Base-by-base conservation (phyloP, 2,329 filamentous ascomycete species). In the Colletotrichum abscissum region DNA sequence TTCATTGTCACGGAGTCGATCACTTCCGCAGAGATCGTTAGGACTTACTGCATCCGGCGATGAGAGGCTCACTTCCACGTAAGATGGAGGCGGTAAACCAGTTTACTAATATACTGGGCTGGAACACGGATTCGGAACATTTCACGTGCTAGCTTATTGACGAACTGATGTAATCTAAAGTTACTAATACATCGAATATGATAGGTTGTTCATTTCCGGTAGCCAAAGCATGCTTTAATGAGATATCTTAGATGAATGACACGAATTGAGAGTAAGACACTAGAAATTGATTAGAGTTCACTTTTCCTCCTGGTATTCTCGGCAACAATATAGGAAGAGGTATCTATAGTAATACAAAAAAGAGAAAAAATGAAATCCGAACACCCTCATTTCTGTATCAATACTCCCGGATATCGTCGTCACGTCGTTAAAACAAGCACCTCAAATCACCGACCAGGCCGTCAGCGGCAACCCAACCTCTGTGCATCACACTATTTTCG, bases 151-250 rank as follows among this genome's bases (percentile, higher is more conserved):
- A 55, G 1, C 9, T 26, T 3, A 1, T 19, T 1, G 42, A 49
- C 19, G 4, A 49, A 8, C 3, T 49, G 19, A n/a, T 7, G 16
- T 5, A 8, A 5, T 46, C 2, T 7, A n/a, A 1, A 19, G 14
- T 35, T 4, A 1, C 33, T 14, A 7, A 6, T 30, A 33, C 5
- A 24, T 33, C 42, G 16, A n/a, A 64, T n/a, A 38, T 64, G 1
- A 7, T 5, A n/a, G 14, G 62, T 1, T 14, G 3, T 2, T 11
- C 4, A 7, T 1, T 2, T 19, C 16, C 19, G 5, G 1, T 9
- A n/a, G 8, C 14, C 16, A 19, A 49, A 4, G 3, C 16, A 49
- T 7, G 6, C 5, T 16, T 6, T 2, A 1, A 16, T 19, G 33
- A 35, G 33, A 12, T 35, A 42, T 42, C 14, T 42, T 5, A 42